Percentiles rank a stretch among this genome's conserved stretches.
Evolutionary conservation across 73 alveolate genomes (phyloP).

Genomic region (Tetrahymena borealis): DNA sequence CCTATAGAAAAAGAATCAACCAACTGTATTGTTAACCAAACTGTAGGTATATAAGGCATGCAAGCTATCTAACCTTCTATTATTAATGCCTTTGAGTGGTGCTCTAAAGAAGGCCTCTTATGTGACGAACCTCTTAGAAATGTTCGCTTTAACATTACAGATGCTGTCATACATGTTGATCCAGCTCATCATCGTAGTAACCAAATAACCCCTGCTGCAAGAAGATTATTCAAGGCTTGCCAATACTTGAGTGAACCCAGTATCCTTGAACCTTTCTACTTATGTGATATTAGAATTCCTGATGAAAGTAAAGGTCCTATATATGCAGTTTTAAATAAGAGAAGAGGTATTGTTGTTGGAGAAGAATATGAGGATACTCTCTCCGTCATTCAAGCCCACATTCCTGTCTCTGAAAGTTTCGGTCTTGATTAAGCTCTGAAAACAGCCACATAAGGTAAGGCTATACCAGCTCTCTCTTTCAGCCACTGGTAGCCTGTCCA

Average conservation of each 20-base stretch:
- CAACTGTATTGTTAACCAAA: slow-evolving; percentile 60
- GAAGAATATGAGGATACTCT: slow-evolving; percentile 89
- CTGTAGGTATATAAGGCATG: slow-evolving; percentile 48
- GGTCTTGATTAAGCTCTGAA: too few relatives aligned
- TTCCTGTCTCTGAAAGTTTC: slow-evolving; percentile 98
- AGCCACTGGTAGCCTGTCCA: too few relatives aligned
- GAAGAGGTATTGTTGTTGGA: slow-evolving; percentile 91
- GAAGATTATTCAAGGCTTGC: slow-evolving; percentile 81
- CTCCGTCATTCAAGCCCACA: slow-evolving; percentile 88
- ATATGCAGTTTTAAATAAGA: slow-evolving; percentile 79
- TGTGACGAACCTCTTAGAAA: slow-evolving; percentile 82
- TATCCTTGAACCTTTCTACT: slow-evolving; percentile 80
- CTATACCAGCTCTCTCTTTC: too few relatives aligned
- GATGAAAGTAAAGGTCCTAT: slow-evolving; percentile 85
- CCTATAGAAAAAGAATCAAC: slow-evolving; percentile 79
- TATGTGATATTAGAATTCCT: slow-evolving; percentile 80
- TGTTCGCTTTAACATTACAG: slow-evolving; percentile 76
- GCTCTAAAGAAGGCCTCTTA: slow-evolving; percentile 74
- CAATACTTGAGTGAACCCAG: slow-evolving; percentile 83
- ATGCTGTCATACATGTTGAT: slow-evolving; percentile 80
- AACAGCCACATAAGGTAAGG: too few relatives aligned
- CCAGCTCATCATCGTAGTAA: slow-evolving; percentile 92
- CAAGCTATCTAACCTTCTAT: slow-evolving; percentile 71
- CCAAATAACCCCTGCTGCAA: slow-evolving; percentile 86
- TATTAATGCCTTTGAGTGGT: slow-evolving; percentile 75